Evolutionary conservation across 2,329 filamentous ascomycete species (phyloP).

Genomic region (Phaeosphaeria sp.): DNA sequence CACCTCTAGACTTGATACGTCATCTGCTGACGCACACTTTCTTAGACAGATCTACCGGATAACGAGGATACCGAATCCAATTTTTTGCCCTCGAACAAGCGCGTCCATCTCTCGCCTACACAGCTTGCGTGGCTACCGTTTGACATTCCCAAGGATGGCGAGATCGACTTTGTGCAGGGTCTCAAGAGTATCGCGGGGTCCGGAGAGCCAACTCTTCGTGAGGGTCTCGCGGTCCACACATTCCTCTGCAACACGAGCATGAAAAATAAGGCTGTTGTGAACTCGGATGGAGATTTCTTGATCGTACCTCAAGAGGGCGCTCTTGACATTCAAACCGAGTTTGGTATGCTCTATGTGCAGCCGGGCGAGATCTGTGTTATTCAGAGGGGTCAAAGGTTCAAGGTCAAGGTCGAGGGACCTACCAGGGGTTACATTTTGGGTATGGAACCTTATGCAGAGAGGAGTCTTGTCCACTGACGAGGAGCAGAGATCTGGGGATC

Average conservation of each 20-base stretch:
- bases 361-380: slow-evolving; percentile 81
- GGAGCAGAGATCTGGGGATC: slow-evolving; percentile 47
- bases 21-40: slow-evolving; percentile 30
- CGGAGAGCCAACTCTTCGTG: slow-evolving; percentile 46
- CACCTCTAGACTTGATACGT: not conserved
- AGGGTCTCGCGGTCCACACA: slow-evolving; percentile 44
- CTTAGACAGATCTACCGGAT: slow-evolving; percentile 43
- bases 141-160: slow-evolving; percentile 39
- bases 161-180: slow-evolving; percentile 43
- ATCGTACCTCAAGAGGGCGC: slow-evolving; percentile 77
- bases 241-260: slow-evolving; percentile 47
- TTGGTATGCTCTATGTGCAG: slow-evolving; percentile 75
- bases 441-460: slow-evolving; percentile 9
- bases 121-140: slow-evolving; percentile 48
- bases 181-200: slow-evolving; percentile 48
- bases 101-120: slow-evolving; percentile 46
- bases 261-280: slow-evolving; percentile 56
- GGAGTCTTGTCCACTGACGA: not conserved
- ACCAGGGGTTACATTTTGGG: slow-evolving; percentile 75
- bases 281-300: slow-evolving; percentile 75
- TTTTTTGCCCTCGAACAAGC: slow-evolving; percentile 44
- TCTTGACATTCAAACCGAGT: slow-evolving; percentile 78
- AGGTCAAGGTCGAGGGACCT: slow-evolving; percentile 69
- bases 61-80: slow-evolving; percentile 45
- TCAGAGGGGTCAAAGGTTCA: slow-evolving; percentile 75